Base-by-base conservation (phyloP, 2,329 filamentous ascomycete species). In the Paraconiothyrium brasiliense region DNA sequence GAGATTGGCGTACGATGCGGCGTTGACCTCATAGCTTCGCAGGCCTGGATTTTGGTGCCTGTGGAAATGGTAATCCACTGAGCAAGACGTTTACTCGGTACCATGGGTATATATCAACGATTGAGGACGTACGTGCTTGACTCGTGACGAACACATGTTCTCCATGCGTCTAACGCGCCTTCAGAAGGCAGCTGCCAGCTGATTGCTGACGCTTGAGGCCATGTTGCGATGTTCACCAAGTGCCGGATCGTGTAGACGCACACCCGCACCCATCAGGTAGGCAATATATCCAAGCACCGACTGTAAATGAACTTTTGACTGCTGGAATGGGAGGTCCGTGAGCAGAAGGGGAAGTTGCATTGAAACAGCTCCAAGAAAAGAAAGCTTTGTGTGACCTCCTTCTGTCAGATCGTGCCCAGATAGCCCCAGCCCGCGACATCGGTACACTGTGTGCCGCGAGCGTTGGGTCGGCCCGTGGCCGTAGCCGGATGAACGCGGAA, bases 391-490 rank as follows among this genome's bases (percentile, higher is more conserved):
- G 56, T 57, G 41, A 57, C 57, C 6, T 44, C 43, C 39, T 48
- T 47, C 49, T 43, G 44, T 50, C 54, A 57, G 52, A 49, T 52
- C 41, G 41, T 49, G 27, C 35, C 10, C 50, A 41, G 50, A 34
- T 24, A 50, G 27, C 44, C 44, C 39, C 37, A 44, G 35, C 54
- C 57, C 60, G 61, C 57, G 57, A 61, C 56, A 57, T 64, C 65
- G 68, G 59, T 61, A 50, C 52, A 35, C 59, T 59, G 63, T 57
- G 62, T 69, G 66, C 67, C 66, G 69, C 60, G 66, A 65, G 64
- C 64, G 68, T 68, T 69, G 70, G 67, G 52, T 69, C 69, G 72
- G 72, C 43, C 54, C 54, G 54, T 47, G 54, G 64, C 71, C 71
- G 71, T 49, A 52, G 49, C 44, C 58, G 59, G 69, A 62, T 69